Percentiles rank a stretch among this genome's conserved stretches.
These are phyloP conservation scores for Passalora sequoiae DNA, from an alignment of 2,329 filamentous ascomycete species.

Conservation along the genomic window DNA sequence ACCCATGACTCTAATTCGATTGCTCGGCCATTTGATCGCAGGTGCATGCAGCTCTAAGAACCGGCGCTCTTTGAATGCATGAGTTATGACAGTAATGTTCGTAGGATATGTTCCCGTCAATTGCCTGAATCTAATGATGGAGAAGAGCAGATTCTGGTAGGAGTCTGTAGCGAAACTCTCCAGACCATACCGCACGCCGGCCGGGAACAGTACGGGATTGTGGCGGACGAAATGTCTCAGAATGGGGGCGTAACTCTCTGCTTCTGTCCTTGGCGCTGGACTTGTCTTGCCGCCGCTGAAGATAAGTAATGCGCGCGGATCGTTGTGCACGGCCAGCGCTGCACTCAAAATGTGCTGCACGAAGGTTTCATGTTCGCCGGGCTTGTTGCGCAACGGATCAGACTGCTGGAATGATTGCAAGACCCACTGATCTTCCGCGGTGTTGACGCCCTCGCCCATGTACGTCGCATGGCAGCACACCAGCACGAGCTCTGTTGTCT, in stretches of 20 bases:
- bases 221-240: conserved; percentile 17
- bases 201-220: conserved; percentile 18
- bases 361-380: conserved; percentile 72
- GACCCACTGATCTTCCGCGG: conserved; percentile 49
- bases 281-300: conserved; percentile 63
- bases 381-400: conserved; percentile 37
- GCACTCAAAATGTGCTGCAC: conserved; percentile 68
- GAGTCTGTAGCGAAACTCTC: conserved; percentile 64
- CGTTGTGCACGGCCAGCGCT: conserved; percentile 48
- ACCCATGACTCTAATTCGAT: conserved; percentile 40
- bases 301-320: conserved; percentile 50
- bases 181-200: conserved; percentile 17
- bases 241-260: conserved; percentile 24
- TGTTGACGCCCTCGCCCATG: conserved; percentile 41
- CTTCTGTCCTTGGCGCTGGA: conserved; percentile 26
- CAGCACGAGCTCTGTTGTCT: conserved; percentile 56
- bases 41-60: conserved; percentile 39
- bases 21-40: conserved; percentile 41
- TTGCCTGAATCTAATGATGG: conserved; percentile 53
- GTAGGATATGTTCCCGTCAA: conserved; percentile 38
- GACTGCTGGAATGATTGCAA: conserved; percentile 67
- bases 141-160: conserved; percentile 78
- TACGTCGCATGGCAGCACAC: conserved; percentile 85
- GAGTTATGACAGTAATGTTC: conserved; percentile 42
- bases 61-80: conserved; percentile 44